A percentile compares a stretch with the other conserved stretches of the same genome.
Conservation (phyloP, 768 basidiomycete species). For the Trametes cubensis region DNA sequence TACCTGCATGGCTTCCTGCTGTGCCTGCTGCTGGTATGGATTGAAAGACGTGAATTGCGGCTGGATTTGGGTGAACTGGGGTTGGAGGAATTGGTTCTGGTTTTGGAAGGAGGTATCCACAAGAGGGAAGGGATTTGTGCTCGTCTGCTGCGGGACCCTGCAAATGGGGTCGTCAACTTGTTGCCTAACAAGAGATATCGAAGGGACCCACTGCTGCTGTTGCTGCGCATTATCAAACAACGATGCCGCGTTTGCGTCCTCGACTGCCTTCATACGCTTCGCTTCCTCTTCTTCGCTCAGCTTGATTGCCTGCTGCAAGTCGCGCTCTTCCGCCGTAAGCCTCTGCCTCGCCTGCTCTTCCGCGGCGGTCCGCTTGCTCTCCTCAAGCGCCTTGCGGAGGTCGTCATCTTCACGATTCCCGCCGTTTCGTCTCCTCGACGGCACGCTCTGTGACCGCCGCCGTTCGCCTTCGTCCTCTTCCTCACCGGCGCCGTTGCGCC, state of each 20-base stretch:
- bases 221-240: slow-evolving; percentile 89
- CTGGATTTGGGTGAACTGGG: slow-evolving; percentile 75
- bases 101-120: slow-evolving; percentile 58
- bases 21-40: slow-evolving; percentile 89
- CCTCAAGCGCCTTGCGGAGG: slow-evolving; percentile 82
- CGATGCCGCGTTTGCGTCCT: slow-evolving; percentile 70
- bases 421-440: slow-evolving; percentile 28
- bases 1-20: slow-evolving; percentile 83
- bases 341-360: slow-evolving; percentile 60
- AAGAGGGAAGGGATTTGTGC: slow-evolving; percentile 61
- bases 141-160: slow-evolving; percentile 22
- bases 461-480: slow-evolving; percentile 50
- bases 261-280: slow-evolving; percentile 66
- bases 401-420: slow-evolving; percentile 77
- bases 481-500: slow-evolving; percentile 44
- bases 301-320: slow-evolving; percentile 78
- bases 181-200: background rate
- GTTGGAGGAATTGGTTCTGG: slow-evolving; percentile 57
- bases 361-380: slow-evolving; percentile 74
- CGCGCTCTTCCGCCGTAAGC: slow-evolving; percentile 72
- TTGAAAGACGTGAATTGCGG: slow-evolving; percentile 94
- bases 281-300: slow-evolving; percentile 92
- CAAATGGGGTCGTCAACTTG: slow-evolving; percentile 17
- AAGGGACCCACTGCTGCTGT: slow-evolving; percentile 63
- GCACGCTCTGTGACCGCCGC: slow-evolving; percentile 37